A percentile compares a stretch with the other conserved stretches of the same genome.
phyloP scores from a whole-genome alignment of 257 asterid genomes.

The Nicotiana paniculata region DNA sequence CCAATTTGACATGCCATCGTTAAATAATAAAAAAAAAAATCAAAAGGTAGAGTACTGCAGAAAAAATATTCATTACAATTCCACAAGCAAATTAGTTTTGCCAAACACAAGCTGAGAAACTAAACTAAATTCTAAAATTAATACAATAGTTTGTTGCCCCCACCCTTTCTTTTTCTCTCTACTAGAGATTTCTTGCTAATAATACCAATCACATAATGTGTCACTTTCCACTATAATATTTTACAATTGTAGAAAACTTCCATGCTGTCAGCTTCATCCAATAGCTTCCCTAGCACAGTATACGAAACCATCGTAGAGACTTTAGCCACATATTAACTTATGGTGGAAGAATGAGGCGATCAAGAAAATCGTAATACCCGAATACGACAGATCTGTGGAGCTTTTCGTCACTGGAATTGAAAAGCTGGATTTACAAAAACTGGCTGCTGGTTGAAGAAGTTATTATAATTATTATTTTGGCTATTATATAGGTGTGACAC shows the following conservation, averaged over 20 bases:
- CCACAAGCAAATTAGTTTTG: background rate
- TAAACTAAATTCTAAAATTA: background rate
- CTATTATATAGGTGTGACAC: conserved; percentile 20
- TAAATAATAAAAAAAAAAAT: background rate
- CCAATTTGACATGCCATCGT: background rate
- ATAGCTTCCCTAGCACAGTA: background rate
- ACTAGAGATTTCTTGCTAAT: background rate
- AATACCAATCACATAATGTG: background rate
- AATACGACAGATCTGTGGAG: no score
- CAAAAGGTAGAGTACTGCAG: background rate
- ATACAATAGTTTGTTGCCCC: background rate
- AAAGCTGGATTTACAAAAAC: conserved; percentile 37
- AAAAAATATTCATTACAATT: conserved; percentile 2
- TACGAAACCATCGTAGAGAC: background rate
- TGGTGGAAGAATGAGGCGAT: no score
- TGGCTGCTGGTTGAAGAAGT: conserved; percentile 26
- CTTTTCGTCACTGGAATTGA: conserved; percentile 27
- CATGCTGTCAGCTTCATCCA: background rate
- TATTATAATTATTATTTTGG: conserved; percentile 22
- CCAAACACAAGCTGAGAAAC: background rate
- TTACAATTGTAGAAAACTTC: conserved; percentile 10
- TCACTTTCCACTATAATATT: background rate
- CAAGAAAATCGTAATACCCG: no score
- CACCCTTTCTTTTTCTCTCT: background rate
- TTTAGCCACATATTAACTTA: no score